phyloP scores from a whole-genome alignment of 179 eudicot species.

The Drosera spatulata region DNA sequence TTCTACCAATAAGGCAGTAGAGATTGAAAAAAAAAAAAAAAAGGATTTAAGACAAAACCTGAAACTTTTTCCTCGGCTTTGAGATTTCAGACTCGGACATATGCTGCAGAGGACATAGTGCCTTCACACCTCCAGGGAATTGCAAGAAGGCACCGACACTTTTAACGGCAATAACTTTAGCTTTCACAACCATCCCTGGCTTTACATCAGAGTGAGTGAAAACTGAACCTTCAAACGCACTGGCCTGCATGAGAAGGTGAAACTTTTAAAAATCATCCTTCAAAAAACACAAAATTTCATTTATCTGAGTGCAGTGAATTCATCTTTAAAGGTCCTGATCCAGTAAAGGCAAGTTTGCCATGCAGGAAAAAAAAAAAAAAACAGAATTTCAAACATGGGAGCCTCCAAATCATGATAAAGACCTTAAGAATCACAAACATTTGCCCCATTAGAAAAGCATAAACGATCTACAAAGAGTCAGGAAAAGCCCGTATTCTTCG shows the following conservation, averaged over 20 bases:
- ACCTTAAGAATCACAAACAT: too few relatives aligned
- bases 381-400: too few relatives aligned
- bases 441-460: too few relatives aligned
- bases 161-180: conserved; percentile 60
- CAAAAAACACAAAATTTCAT: too few relatives aligned
- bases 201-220: conserved; percentile 98
- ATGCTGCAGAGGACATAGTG: conserved; percentile 90
- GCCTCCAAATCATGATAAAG: too few relatives aligned
- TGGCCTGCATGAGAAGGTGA: conserved; percentile 29
- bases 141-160: conserved; percentile 70
- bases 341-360: too few relatives aligned
- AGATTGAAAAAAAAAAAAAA: not conserved
- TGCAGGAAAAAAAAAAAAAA: conserved; percentile 9
- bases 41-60: conserved; percentile 28
- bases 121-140: conserved; percentile 89
- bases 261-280: too few relatives aligned
- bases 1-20: too few relatives aligned
- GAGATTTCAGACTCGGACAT: conserved; percentile 90
- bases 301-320: too few relatives aligned
- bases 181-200: conserved; percentile 96
- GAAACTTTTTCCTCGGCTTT: conserved; percentile 82
- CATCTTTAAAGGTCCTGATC: too few relatives aligned
- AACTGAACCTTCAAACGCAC: conserved; percentile 93
- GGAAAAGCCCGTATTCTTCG: too few relatives aligned
- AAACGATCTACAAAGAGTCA: too few relatives aligned